phyloP scores from a whole-genome alignment of 1,284 basidiomycete genomes.

The Xerocomus minutiporus region DNA sequence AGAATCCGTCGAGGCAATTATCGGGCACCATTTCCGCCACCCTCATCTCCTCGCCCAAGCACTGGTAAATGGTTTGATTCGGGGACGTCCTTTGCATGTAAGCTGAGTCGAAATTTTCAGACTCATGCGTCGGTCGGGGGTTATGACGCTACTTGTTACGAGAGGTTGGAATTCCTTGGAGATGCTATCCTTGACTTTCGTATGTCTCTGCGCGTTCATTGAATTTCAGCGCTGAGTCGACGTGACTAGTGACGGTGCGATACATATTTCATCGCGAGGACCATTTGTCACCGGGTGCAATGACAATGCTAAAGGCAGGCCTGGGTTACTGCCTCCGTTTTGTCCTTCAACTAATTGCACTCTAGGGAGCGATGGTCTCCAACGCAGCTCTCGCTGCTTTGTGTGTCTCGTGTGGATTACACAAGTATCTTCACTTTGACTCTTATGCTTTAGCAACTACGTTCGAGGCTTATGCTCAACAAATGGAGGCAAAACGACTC shows the following conservation, averaged over 20 bases:
- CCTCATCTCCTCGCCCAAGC: conserved; percentile 66
- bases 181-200: conserved; percentile 79
- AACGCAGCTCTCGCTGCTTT: conserved; percentile 70
- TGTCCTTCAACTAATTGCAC: conserved; percentile 3
- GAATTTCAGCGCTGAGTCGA: conserved; percentile 8
- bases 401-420: conserved; percentile 62
- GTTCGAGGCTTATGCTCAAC: conserved; percentile 52
- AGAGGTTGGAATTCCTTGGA: conserved; percentile 77
- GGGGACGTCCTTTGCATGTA: neutral
- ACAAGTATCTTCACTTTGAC: conserved; percentile 57
- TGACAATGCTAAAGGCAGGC: conserved; percentile 70
- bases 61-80: conserved; percentile 45
- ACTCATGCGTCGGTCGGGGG: conserved; percentile 61
- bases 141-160: conserved; percentile 54
- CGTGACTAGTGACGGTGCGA: conserved; percentile 59
- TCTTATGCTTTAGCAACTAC: conserved; percentile 46
- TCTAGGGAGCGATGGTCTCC: conserved; percentile 75
- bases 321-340: conserved; percentile 1
- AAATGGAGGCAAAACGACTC: conserved; percentile 44
- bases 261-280: conserved; percentile 63
- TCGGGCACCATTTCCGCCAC: conserved; percentile 56
- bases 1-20: conserved; percentile 55
- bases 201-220: conserved; percentile 35
- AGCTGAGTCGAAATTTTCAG: conserved; percentile 33
- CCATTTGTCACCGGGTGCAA: conserved; percentile 59